phyloP scores from a whole-genome alignment of 345 rosid genomes.

The Murraya koenigii region DNA sequence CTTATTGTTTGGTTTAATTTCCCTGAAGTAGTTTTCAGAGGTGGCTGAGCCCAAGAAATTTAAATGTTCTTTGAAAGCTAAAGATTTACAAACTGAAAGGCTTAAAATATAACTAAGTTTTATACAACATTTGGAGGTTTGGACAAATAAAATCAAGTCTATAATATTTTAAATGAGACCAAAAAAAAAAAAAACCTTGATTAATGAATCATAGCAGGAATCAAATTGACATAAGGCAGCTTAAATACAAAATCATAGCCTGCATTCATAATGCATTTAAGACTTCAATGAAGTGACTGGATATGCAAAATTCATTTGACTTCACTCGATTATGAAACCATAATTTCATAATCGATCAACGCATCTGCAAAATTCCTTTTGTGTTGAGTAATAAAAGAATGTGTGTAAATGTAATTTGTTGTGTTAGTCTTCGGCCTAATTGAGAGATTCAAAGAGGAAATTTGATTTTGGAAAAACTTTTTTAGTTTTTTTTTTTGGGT shows the following conservation, averaged over 20 bases:
- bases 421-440: background rate
- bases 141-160: background rate
- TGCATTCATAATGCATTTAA: background rate
- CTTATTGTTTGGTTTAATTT: background rate
- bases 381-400: background rate
- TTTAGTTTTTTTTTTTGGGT: too few species aligned
- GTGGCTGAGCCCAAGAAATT: background rate
- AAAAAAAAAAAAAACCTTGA: background rate
- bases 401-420: background rate
- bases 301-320: background rate
- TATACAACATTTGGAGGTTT: background rate
- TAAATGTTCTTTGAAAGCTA: background rate
- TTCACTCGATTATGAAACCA: conserved; percentile 12
- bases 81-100: background rate
- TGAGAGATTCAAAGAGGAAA: background rate
- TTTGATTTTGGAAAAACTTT: background rate
- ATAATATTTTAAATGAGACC: background rate
- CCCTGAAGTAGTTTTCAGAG: background rate
- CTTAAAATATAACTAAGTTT: background rate
- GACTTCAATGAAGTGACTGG: background rate
- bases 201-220: background rate
- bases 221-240: background rate
- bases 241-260: background rate
- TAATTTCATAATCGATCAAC: conserved; percentile 36
- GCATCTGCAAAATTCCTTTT: background rate